Evolutionary conservation across 176 grass and related monocot genomes (phyloP), one percentile per base, ranked within the genome.

Genomic region (Pharus latifolius): DNA sequence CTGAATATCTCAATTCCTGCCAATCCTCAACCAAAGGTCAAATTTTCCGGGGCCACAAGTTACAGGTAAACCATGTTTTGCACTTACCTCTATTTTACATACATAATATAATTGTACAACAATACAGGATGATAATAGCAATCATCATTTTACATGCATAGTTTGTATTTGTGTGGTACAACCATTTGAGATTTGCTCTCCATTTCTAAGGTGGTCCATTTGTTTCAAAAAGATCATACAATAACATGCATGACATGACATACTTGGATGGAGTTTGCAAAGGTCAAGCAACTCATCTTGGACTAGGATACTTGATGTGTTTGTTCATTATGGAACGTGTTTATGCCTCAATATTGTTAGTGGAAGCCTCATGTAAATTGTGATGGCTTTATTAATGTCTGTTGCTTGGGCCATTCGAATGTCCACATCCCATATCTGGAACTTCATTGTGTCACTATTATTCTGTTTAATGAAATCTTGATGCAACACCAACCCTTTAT

Each of bases 11-110:
- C 83, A 72, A 77, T 59, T 69, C 78, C 64, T 72, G 70, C 52
- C 67, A 63, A 58, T 87, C 73, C 33, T 87, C 80, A 28, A 80
- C 76, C 3, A 87, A 83, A 69, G 66, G 55, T 22, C 67, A 87
- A 76, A 59, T 78, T 49, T 76, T 77, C 32, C 66, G 23, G 17
- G 42, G 73, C 16, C 31, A 51, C 49, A 80, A 77, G 46, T 49
- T 69, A 65, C 61, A 83, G 71, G 84, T 91, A 87, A 77, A 51
- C 2, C 30, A 19, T 28, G 1, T 0, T 22, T 61, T 69, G 25
- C 9, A 18, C 13, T 65, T 15, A 2, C 3, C 57, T 48, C 16
- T 46, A 14, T 35, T 27, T 76, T 67, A 53, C 30, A 30, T 31
- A 13, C 42, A 55, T 69, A 42, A 11, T 19, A 38, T 15, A 14